Base-by-base conservation (phyloP, 768 basidiomycete genomes). In the Sporobolomyces roseus region DNA sequence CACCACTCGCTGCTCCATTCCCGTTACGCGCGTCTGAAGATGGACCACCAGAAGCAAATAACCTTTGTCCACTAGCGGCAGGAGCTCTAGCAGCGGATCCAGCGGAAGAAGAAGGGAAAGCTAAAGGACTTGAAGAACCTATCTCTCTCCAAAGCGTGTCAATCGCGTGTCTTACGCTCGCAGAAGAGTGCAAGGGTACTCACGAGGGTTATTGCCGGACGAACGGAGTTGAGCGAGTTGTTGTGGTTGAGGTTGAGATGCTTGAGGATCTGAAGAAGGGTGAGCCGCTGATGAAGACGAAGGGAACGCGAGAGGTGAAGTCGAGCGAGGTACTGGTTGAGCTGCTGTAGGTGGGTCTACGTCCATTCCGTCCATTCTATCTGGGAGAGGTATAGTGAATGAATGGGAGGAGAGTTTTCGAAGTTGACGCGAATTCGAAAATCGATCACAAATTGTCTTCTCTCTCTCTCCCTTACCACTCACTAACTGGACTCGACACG, bases 41-140 rank as follows among this genome's bases (percentile, higher is more conserved):
- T 8, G 66, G 56, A 29, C 65, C 67, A 1, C 51, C 66, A 30
- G 73, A 54, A 33, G 60, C 66, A 60, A 70, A 74, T 48, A 75
- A 70, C 6, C 65, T 70, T 30, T 56, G 58, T 32, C 58, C 58
- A 25, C 25, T 27, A 27, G 41, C 50, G 54, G 56, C 62, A 13
- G 58, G 33, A 38, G 65, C 56, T 41, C 33, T 54, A 27, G 61
- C 65, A 1, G 74, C 75, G 0, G 79, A 79, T 1, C 78, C 79
- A 2, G 77, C 77, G 0, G 80, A 79, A 74, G 80, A 81, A 32
- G 78, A 73, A 46, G 80, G 75, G 3, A 79, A 79, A 5, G 79
- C 79, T 9, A 78, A 79, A 16, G 77, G 77, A 27, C 74, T 58
- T 13, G 30, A 32, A 9, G n/a, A n/a, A n/a, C n/a, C n/a, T n/a